phyloP scores from a whole-genome alignment of 441 rosid species.

The Gossypium laxum region DNA sequence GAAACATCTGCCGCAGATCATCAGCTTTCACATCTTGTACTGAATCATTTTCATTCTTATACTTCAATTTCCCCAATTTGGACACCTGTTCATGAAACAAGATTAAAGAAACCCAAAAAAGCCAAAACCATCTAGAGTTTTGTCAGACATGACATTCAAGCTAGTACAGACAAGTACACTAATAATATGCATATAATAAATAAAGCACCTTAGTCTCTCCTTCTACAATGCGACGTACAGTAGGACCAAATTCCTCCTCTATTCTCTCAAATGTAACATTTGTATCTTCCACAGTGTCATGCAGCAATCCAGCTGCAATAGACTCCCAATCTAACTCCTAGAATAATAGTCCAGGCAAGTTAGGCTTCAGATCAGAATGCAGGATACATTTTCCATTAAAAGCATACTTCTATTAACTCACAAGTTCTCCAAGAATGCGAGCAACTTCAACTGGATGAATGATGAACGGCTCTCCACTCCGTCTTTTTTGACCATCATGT shows the following conservation, averaged over 20 bases:
- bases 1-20: slow-evolving; percentile 95
- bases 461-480: slow-evolving; percentile 89
- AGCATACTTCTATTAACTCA: slow-evolving; percentile 33
- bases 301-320: slow-evolving; percentile 88
- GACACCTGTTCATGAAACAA: slow-evolving; percentile 50
- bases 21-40: slow-evolving; percentile 95
- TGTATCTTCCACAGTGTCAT: slow-evolving; percentile 98
- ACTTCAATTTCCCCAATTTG: slow-evolving; percentile 82
- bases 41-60: slow-evolving; percentile 54
- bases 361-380: slow-evolving; percentile 18
- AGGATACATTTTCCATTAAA: slow-evolving; percentile 10
- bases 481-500: slow-evolving; percentile 80
- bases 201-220: slow-evolving; percentile 90
- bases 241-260: slow-evolving; percentile 79
- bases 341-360: slow-evolving; percentile 22
- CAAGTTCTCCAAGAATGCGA: slow-evolving; percentile 82
- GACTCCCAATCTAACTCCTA: slow-evolving; percentile 99
- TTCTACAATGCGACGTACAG: slow-evolving; percentile 83
- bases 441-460: slow-evolving; percentile 94
- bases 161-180: slow-evolving; percentile 7
- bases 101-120: slow-evolving; percentile 9
- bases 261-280: slow-evolving; percentile 85
- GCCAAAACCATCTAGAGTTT: slow-evolving; percentile 9
- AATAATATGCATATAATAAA: slow-evolving; percentile 6
- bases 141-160: not conserved